A percentile compares a stretch with the other conserved stretches of the same genome.
These are phyloP conservation scores for Besnoitia besnoiti DNA, from an alignment of 169 alveolate species.

Conservation along the genomic window DNA sequence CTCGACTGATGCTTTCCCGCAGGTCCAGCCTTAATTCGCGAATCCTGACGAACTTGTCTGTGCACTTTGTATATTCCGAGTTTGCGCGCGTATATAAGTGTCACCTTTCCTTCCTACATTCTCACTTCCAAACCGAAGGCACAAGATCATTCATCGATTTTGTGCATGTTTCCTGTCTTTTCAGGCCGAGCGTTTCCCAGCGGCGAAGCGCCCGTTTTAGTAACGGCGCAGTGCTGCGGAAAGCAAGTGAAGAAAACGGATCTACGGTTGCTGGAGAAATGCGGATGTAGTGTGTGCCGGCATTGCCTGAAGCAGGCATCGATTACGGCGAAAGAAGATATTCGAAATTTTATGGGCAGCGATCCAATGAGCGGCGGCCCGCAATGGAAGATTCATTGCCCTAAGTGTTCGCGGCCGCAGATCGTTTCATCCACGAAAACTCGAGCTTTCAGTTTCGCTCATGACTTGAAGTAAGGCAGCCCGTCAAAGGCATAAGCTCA, in stretches of 20 bases:
- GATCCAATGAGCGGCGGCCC: conserved; percentile 19
- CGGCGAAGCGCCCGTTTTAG: conserved; percentile 11
- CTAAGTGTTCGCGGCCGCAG: neutral
- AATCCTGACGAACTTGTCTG: no score
- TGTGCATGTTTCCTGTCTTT: neutral
- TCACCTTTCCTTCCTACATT: no score
- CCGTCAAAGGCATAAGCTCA: no score
- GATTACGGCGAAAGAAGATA: neutral
- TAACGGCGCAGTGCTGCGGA: conserved; percentile 43
- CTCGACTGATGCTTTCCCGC: no score
- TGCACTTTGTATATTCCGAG: no score
- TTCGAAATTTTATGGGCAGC: conserved; percentile 30
- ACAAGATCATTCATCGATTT: no score
- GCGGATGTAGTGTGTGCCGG: conserved; percentile 38
- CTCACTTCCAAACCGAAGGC: no score
- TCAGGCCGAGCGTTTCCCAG: neutral
- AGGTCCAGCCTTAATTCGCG: no score
- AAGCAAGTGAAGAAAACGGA: neutral
- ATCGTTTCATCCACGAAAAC: neutral
- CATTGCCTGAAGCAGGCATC: neutral
- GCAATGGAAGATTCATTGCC: conserved; percentile 18
- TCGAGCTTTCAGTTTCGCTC: neutral
- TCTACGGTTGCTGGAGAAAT: neutral
- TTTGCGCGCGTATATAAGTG: no score
- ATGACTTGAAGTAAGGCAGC: no score